Evolutionary conservation across 2,329 filamentous ascomycete genomes (phyloP), one percentile per base, ranked within the genome.

Genomic region (Talaromyces islandicus): DNA sequence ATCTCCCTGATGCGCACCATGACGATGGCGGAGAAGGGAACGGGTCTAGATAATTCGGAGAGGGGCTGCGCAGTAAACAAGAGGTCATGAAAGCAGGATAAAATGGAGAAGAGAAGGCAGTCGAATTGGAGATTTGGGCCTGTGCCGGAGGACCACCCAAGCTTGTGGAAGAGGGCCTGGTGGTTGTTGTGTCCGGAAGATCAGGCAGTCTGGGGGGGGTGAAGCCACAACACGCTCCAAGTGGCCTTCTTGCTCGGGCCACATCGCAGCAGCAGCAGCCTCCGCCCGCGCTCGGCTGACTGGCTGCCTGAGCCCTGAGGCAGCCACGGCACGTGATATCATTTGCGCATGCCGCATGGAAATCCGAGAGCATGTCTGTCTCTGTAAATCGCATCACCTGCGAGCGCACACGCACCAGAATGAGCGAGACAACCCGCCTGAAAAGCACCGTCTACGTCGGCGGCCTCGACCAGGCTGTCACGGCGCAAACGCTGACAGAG

Each of bases 1-100:
- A 99, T 95, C 82, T 97, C 92, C 83, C 93, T 87, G 77, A 97
- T 83, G 80, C 92, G 90, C 78, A 97, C 93, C 94, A 99, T 99
- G 76, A 69, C 78, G 75, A 70, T 60, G 64, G 64, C 58, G 38
- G 54, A 43, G 64, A 66, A 24, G 50, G 21, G n/a, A 12, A 32
- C 9, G 30, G 19, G n/a, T 35, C 53, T 55, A 55, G 53, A 55
- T 41, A n/a, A 41, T 3, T 21, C 12, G 12, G 10, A 12, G 53
- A 41, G 53, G 53, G 53, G 53, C 29, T 38, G 24, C 29, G 10
- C 12, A 55, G 48, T 54, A 30, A 54, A 52, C 48, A 52, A 29
- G 24, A 9, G 48, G 12, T 52, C 48, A 52, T 52, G 10, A 59
- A 53, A 53, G 48, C 29, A 58, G 29, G 41, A 30, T 35, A 29